Conservation (phyloP, 2,329 filamentous ascomycete species). For the Rachicladosporium sp. region DNA sequence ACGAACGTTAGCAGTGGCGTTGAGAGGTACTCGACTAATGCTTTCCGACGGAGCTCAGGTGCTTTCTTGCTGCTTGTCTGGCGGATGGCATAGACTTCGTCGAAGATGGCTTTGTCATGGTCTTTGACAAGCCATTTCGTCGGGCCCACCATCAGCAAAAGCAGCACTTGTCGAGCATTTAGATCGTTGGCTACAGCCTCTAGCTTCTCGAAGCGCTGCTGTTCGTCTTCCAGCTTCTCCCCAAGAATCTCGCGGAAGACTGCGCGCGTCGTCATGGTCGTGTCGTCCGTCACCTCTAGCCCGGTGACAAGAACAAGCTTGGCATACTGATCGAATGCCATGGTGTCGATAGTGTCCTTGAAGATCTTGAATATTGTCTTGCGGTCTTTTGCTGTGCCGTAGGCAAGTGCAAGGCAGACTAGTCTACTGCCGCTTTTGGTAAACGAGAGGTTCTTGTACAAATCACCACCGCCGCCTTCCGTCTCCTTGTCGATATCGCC, state of each 20-base stretch:
- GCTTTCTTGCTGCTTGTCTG: conserved; percentile 89
- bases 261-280: conserved; percentile 71
- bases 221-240: conserved; percentile 40
- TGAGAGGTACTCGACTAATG: conserved; percentile 63
- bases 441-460: conserved; percentile 92
- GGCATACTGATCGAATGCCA: conserved; percentile 68
- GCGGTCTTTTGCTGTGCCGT: conserved; percentile 83
- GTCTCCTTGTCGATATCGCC: conserved; percentile 62
- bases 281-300: conserved; percentile 89
- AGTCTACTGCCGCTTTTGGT: conserved; percentile 78
- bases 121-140: conserved; percentile 51
- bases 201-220: conserved; percentile 34
- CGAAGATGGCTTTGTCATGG: conserved; percentile 54
- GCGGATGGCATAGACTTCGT: conserved; percentile 67
- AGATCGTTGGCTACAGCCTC: conserved; percentile 58
- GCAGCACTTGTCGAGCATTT: conserved; percentile 52
- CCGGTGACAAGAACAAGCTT: conserved; percentile 74
- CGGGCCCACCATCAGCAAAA: conserved; percentile 65
- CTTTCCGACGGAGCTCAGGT: conserved; percentile 57
- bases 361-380: conserved; percentile 79
- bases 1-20: conserved; percentile 65
- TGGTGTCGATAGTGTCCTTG: conserved; percentile 76
- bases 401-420: conserved; percentile 67
- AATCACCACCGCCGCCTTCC: conserved; percentile 52
- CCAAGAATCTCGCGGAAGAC: conserved; percentile 79